Base-by-base conservation (phyloP, 306 rosid species). In the Trifolium repens region DNA sequence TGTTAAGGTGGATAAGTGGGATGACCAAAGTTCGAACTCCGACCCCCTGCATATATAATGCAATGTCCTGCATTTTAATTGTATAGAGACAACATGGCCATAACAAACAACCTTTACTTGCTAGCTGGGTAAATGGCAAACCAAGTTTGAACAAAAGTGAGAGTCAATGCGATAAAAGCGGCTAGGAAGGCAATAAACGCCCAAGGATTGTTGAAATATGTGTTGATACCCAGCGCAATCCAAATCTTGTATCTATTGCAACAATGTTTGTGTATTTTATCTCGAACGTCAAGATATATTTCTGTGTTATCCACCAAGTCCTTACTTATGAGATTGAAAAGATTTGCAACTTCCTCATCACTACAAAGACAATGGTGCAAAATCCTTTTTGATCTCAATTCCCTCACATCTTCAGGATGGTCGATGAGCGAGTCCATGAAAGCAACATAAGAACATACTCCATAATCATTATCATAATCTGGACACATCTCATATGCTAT, bases 351-450 rank as follows among this genome's bases (percentile, higher is more conserved):
- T 2, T 83, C 85, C 19, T 81, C 13, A 35, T 85, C 86, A 53
- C 85, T 83, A 5, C 86, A 84, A 16, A 80, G 77, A 0, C 8
- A 50, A 42, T 84, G 82, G 9, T 42, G 13, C 13, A 88, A 74
- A 13, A 86, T 34, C 0, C 37, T 4, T 32, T 32, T 32, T 5
- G 35, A 32, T 32, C 35, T 32, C 35, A 32, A 32, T 32, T 32
- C 35, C n/a, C 69, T 82, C 5, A 84, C 78, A 62, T 74, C 78
- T 1, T 74, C 71, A 2, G 86, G 47, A 9, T 80, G 39, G 74
- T 88, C 86, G 8, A 82, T 82, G 26, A 88, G 84, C 0, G 84
- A 75, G 72, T 78, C 86, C 2, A 88, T 13, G 43, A 88, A 80
- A 2, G 50, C 24, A 0, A 65, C 22, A 5, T 39, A 88, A 1